These are phyloP conservation scores for Immersiella caudata DNA, from an alignment of 495 filamentous ascomycete species.

Conservation along the genomic window DNA sequence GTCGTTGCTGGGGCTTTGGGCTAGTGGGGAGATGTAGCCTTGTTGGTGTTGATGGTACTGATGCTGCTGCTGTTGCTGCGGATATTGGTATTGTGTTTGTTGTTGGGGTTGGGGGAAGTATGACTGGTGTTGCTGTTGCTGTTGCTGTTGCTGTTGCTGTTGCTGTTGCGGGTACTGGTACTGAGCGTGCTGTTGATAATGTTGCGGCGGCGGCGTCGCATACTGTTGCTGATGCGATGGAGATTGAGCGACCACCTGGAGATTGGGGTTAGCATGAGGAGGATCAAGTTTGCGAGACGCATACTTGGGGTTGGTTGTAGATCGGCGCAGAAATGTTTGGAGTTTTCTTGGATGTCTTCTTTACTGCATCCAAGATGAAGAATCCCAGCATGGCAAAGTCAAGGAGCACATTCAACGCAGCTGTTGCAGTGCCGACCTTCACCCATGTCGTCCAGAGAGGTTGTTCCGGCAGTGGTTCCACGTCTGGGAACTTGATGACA, in stretches of 20 bases:
- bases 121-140: constrained; percentile 3
- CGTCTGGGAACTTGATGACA: constrained; percentile 7
- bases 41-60: background rate
- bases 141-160: background rate
- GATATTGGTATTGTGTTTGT: background rate
- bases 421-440: constrained; percentile 28
- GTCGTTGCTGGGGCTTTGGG: constrained; percentile 11
- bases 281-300: background rate
- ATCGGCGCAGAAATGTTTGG: constrained; percentile 19
- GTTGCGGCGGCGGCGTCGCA: background rate
- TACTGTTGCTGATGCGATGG: background rate
- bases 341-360: background rate
- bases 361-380: constrained; percentile 15
- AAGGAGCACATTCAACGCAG: constrained; percentile 27
- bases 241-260: background rate
- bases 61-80: background rate
- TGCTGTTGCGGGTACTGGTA: constrained; percentile 7
- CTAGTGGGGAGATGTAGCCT: background rate
- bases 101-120: constrained; percentile 1
- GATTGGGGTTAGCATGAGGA: background rate
- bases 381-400: constrained; percentile 27
- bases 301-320: background rate
- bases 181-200: constrained; percentile 11
- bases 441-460: constrained; percentile 25
- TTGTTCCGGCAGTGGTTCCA: background rate